These are phyloP conservation scores for Cinnamomum micranthum DNA, from an alignment of 164 flowering plant genomes.

Conservation along the genomic window DNA sequence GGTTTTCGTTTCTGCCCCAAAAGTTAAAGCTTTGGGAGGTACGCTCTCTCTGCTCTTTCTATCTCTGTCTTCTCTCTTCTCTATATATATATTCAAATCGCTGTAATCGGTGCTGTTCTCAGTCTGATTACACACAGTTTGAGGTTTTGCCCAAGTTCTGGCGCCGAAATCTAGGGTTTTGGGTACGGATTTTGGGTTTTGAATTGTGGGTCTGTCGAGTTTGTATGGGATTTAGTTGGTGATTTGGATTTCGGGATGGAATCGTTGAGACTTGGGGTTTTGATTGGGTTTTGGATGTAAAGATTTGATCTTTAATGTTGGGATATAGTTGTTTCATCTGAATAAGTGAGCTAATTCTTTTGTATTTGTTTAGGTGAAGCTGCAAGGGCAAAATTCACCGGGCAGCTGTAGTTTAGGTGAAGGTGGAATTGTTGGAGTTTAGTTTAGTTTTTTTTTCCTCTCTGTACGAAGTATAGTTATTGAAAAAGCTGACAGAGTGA, in stretches of 20 bases:
- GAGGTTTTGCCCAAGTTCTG: not conserved
- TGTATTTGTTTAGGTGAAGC: no score
- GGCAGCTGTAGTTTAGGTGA: not conserved
- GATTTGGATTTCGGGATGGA: not conserved
- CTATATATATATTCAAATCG: no score
- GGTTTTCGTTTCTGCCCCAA: conserved; percentile 8
- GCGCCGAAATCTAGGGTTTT: not conserved
- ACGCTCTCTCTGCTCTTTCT: no score
- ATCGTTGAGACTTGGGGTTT: not conserved
- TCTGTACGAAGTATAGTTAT: not conserved
- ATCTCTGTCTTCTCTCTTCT: not conserved
- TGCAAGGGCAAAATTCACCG: no score
- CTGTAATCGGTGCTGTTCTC: not conserved
- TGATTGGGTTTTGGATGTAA: not conserved
- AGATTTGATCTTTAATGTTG: not conserved
- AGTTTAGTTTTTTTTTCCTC: not conserved
- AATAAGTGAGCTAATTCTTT: no score
- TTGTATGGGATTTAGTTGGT: not conserved
- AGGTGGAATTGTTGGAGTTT: not conserved
- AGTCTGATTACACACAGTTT: not conserved
- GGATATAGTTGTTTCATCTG: no score
- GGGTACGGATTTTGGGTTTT: not conserved
- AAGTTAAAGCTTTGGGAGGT: conserved; percentile 7
- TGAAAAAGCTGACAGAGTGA: not conserved
- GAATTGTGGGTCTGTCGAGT: not conserved